phyloP scores from a whole-genome alignment of 805 yeast genomes.

The Maudiozyma barnettii region DNA sequence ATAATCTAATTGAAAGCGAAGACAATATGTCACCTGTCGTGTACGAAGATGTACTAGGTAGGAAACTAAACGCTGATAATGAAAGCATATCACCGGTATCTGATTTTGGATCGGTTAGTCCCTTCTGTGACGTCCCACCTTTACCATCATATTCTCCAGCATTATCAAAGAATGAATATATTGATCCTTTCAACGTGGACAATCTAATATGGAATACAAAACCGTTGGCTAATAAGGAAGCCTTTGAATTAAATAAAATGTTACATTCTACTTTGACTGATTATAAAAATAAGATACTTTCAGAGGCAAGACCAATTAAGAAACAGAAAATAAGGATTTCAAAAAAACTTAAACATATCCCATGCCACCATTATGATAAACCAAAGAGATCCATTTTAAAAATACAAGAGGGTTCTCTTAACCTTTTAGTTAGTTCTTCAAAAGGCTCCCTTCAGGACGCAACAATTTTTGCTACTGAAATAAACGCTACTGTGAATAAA shows the following conservation, averaged over 20 bases:
- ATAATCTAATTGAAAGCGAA: not conserved
- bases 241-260: constrained; percentile 12
- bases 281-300: not conserved
- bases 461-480: constrained; percentile 28
- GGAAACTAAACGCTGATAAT: constrained; percentile 7
- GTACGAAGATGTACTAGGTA: constrained; percentile 6
- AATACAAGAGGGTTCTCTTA: constrained; percentile 12
- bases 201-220: constrained; percentile 5
- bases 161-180: constrained; percentile 6
- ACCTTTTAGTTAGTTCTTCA: constrained; percentile 23
- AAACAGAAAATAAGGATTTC: not conserved
- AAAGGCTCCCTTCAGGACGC: constrained; percentile 25
- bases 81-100: constrained; percentile 8
- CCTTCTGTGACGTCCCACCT: constrained; percentile 17
- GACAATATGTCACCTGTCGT: not conserved
- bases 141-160: constrained; percentile 13
- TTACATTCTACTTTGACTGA: constrained; percentile 9
- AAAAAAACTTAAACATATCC: constrained; percentile 4
- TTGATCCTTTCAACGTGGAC: constrained; percentile 10
- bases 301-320: constrained; percentile 2
- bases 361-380: constrained; percentile 13
- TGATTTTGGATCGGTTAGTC: constrained; percentile 17
- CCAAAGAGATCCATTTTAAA: constrained; percentile 19
- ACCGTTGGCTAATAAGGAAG: constrained; percentile 6
- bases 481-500: constrained; percentile 17